Base-by-base conservation (phyloP, 768 basidiomycete genomes). In the Sporobolomyces roseus region DNA sequence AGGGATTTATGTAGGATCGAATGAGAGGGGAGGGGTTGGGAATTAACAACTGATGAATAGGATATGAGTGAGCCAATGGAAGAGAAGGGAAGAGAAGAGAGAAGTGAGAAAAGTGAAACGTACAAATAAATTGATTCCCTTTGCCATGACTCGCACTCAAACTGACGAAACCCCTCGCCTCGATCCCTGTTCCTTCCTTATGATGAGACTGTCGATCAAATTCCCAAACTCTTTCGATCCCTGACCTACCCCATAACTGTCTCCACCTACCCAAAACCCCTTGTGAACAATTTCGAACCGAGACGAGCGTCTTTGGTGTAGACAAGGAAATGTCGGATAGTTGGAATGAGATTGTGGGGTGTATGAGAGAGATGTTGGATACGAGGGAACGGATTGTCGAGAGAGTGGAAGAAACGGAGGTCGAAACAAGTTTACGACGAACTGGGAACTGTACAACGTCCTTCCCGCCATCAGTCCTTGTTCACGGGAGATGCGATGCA, bases 81-180 rank as follows among this genome's bases (percentile, higher is more conserved):
- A 6, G 6, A 10, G 6, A 14, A 13, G 6, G 12, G 45, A 46
- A 21, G 10, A 10, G 23, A n/a, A n/a, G n/a, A 38, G 43, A 23
- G 21, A 2, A 21, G 7, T 13, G 7, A 45, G 25, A 12, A 51
- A 41, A 25, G 3, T n/a, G 41, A 29, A 12, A 14, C 19, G 17
- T 25, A 93, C 93, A 96, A 49, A 97, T 78, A 80, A 87, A 90
- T 78, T 98, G 93, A 78, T 88, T 85, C n/a, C 84, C 80, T 90
- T 94, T 76, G 41, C 63, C 65, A 38, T 73, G 70, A 14, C 68
- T 56, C 8, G 74, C 67, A 2, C 55, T 49, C 66, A 68, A 64
- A 36, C 67, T 68, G 69, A 77, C 69, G 77, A 98, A 97, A 0
- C 94, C 94, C 64, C 87, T 81, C 12, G 91, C 79, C 50, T 78